phyloP scores from a whole-genome alignment of 176 grass and related monocot species.

The Bolboschoenus planiculmis region DNA sequence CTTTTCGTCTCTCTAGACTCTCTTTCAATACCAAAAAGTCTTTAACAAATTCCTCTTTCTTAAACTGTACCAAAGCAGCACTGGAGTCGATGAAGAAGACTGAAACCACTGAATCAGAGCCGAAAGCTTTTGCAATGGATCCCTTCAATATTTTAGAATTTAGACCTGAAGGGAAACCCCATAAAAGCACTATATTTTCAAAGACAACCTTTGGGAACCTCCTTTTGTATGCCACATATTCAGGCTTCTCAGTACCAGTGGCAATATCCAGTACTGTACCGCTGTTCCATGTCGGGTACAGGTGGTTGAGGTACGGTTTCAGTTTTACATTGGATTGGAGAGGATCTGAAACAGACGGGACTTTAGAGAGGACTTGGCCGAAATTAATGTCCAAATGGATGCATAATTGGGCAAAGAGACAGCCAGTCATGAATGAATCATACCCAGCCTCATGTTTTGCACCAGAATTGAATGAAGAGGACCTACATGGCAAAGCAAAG shows the following conservation, averaged over 20 bases:
- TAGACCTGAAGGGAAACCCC: slow-evolving; percentile 61
- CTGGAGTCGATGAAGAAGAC: slow-evolving; percentile 71
- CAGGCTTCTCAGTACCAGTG: slow-evolving; percentile 62
- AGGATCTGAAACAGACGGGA: slow-evolving; percentile 34
- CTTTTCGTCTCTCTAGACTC: slow-evolving; percentile 34
- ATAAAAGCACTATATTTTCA: slow-evolving; percentile 61
- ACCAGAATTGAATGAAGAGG: slow-evolving; percentile 77
- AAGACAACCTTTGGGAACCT: slow-evolving; percentile 30
- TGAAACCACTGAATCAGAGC: slow-evolving; percentile 38
- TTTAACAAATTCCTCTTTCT: slow-evolving; percentile 51
- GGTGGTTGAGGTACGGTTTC: slow-evolving; percentile 54
- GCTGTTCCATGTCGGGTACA: slow-evolving; percentile 70
- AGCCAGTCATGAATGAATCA: slow-evolving; percentile 97
- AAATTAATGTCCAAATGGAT: slow-evolving; percentile 60
- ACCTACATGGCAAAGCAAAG: slow-evolving; percentile 43
- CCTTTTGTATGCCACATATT: slow-evolving; percentile 4
- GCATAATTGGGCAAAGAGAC: slow-evolving; percentile 73
- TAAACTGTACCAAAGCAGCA: slow-evolving; percentile 72
- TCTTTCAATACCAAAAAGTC: slow-evolving; percentile 75
- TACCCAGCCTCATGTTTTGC: slow-evolving; percentile 92
- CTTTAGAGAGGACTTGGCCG: slow-evolving; percentile 26
- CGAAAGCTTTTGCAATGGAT: slow-evolving; percentile 69
- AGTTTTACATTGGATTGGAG: slow-evolving; percentile 42
- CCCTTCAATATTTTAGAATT: slow-evolving; percentile 67
- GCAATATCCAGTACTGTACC: slow-evolving; percentile 72